Percentiles rank a stretch among this genome's conserved stretches.
phyloP scores from a whole-genome alignment of 2,329 filamentous ascomycete species.

The Neofusicoccum umdonicola region DNA sequence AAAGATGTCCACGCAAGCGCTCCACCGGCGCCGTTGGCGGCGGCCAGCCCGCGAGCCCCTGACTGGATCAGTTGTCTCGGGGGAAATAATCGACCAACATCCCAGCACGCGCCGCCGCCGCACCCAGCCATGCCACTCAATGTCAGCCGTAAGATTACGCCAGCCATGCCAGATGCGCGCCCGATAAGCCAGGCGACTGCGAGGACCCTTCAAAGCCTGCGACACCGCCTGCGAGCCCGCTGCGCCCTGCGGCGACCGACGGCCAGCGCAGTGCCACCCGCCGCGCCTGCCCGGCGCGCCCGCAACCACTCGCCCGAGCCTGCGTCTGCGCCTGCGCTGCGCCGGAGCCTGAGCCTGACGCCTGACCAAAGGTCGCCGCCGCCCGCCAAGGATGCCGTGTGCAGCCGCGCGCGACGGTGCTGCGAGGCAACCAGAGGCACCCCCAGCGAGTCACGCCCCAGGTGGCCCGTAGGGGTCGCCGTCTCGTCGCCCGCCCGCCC shows the following conservation, averaged over 20 bases:
- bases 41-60: conserved; percentile 14
- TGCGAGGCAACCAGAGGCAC: conserved; percentile 6
- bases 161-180: conserved; percentile 5
- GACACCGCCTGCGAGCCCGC: not conserved
- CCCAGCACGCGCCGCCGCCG: conserved; percentile 11
- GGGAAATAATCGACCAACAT: conserved; percentile 4
- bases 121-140: not conserved
- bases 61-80: conserved; percentile 14
- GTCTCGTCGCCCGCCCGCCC: not conserved
- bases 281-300: too few relatives aligned
- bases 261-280: not conserved
- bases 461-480: not conserved
- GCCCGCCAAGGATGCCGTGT: not conserved
- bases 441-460: not conserved
- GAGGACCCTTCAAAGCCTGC: not conserved
- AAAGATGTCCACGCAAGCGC: conserved; percentile 16
- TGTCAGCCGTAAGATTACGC: conserved; percentile 15
- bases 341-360: too few relatives aligned
- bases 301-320: too few relatives aligned
- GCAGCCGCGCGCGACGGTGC: conserved; percentile 9
- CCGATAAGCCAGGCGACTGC: not conserved
- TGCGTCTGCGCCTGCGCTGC: too few relatives aligned
- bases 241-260: not conserved
- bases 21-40: conserved; percentile 15
- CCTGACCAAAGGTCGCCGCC: too few relatives aligned